Percentiles rank a stretch among this genome's conserved stretches.
These are phyloP conservation scores for Dimargaris xerosporica DNA, from an alignment of 192 early-diverging fungal species.

Conservation along the genomic window DNA sequence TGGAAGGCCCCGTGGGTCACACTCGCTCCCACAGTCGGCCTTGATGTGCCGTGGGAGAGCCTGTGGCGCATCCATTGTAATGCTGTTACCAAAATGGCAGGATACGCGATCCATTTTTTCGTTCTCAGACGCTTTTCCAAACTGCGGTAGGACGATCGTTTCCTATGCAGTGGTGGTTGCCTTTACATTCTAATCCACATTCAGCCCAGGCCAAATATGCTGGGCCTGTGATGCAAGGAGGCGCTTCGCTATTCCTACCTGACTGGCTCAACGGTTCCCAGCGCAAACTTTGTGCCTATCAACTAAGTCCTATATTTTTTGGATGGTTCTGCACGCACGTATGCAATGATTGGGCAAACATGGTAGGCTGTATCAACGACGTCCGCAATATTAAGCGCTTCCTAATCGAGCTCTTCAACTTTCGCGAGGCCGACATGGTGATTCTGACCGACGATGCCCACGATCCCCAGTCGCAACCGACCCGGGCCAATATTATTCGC, in stretches of 20 bases:
- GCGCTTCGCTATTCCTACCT: not conserved
- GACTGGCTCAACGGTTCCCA: not conserved
- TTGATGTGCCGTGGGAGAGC: not conserved
- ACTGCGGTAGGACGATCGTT: too few relatives aligned
- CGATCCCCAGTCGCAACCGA: conserved; percentile 46
- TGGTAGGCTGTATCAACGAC: conserved; percentile 67
- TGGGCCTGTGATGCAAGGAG: not conserved
- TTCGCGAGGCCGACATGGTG: conserved; percentile 50
- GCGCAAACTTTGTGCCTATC: not conserved
- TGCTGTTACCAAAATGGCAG: not conserved
- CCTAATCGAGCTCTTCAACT: conserved; percentile 43
- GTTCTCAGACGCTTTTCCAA: too few relatives aligned
- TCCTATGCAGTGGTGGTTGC: not conserved
- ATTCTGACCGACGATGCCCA: conserved; percentile 58
- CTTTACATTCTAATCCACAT: not conserved
- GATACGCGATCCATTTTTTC: not conserved
- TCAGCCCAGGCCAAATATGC: not conserved
- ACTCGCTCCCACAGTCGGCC: not conserved
- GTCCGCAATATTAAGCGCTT: conserved; percentile 64
- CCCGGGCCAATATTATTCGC: conserved; percentile 52
- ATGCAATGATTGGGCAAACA: not conserved
- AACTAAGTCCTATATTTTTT: not conserved
- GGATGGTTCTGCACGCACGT: not conserved
- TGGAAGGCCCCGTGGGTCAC: not conserved
- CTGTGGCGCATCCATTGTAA: not conserved